A percentile compares a stretch with the other conserved stretches of the same genome.
These are phyloP conservation scores for Hanseniaspora uvarum DNA, from an alignment of 1,139 yeast genomes.

Conservation along the genomic window DNA sequence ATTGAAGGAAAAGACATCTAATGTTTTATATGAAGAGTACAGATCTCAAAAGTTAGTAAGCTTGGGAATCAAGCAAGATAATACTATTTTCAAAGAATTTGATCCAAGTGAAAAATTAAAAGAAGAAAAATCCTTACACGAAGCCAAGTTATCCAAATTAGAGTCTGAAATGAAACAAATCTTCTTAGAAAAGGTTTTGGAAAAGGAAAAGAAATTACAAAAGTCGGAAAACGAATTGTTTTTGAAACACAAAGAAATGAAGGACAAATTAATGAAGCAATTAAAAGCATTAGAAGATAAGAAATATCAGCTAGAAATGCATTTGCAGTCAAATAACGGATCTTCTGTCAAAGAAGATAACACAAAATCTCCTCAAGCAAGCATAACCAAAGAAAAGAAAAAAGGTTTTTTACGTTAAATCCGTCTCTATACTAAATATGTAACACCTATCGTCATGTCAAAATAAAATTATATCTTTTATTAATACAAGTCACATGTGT, in stretches of 20 bases:
- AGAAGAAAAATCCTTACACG: slow-evolving; percentile 88
- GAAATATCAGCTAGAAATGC: slow-evolving; percentile 69
- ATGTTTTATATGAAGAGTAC: slow-evolving; percentile 73
- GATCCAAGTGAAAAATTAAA: slow-evolving; percentile 89
- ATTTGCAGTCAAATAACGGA: slow-evolving; percentile 20
- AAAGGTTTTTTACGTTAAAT: slow-evolving; percentile 52
- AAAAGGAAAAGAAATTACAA: slow-evolving; percentile 94
- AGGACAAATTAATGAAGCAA: slow-evolving; percentile 82
- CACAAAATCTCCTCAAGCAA: slow-evolving; percentile 45
- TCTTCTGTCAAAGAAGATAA: slow-evolving; percentile 1
- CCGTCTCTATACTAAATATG: background rate
- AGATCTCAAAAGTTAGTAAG: slow-evolving; percentile 69
- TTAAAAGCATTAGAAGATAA: slow-evolving; percentile 83
- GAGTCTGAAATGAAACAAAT: slow-evolving; percentile 95
- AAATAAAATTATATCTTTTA: background rate
- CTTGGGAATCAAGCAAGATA: slow-evolving; percentile 90
- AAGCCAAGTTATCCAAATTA: slow-evolving; percentile 86
- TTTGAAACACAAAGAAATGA: slow-evolving; percentile 93
- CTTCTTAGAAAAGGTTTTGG: slow-evolving; percentile 91
- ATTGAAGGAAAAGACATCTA: slow-evolving; percentile 75
- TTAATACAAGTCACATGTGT: background rate
- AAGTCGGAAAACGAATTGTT: slow-evolving; percentile 95
- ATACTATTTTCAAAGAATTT: slow-evolving; percentile 80
- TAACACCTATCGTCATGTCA: background rate
- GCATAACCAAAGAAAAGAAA: slow-evolving; percentile 42